Conservation (phyloP, 2,329 filamentous ascomycete species). For the Fusarium virguliforme region DNA sequence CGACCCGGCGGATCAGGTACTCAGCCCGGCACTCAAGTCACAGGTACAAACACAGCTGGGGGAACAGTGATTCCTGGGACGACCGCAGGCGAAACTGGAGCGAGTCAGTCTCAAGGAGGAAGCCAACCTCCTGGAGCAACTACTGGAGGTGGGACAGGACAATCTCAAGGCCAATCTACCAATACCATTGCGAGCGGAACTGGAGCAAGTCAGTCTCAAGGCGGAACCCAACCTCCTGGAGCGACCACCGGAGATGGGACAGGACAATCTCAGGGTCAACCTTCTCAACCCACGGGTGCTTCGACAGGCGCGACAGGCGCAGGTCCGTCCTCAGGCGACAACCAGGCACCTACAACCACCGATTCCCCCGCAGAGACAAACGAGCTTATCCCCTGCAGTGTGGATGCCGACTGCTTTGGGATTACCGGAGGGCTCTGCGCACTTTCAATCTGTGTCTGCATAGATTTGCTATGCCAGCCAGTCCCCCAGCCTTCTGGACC, state of each 20-base stretch:
- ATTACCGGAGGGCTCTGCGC: conserved; percentile 14
- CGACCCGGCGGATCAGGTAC: too few relatives aligned
- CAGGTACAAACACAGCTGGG: too few relatives aligned
- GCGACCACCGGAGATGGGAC: not conserved
- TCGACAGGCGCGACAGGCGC: not conserved
- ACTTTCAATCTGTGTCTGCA: conserved; percentile 15
- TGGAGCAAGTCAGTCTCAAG: not conserved
- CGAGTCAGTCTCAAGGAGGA: not conserved
- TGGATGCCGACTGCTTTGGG: conserved; percentile 22
- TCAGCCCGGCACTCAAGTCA: too few relatives aligned
- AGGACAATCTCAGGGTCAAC: not conserved
- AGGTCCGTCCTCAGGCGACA: not conserved
- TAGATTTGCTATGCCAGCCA: conserved; percentile 19
- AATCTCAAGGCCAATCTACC: conserved; percentile 3
- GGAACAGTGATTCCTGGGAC: too few relatives aligned
- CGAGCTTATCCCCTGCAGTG: conserved; percentile 1
- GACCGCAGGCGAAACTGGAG: not conserved
- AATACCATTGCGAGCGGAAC: not conserved
- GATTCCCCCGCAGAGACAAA: conserved; percentile 4
- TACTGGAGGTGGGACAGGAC: not conserved
- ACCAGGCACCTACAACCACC: conserved; percentile 14
- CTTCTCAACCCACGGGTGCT: not conserved
- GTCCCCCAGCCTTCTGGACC: not conserved
- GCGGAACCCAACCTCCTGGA: not conserved
- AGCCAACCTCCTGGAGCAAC: not conserved